Percentiles rank a stretch among this genome's conserved stretches.
Conservation (phyloP, 164 flowering plant species). For the Cinnamomum micranthum region DNA sequence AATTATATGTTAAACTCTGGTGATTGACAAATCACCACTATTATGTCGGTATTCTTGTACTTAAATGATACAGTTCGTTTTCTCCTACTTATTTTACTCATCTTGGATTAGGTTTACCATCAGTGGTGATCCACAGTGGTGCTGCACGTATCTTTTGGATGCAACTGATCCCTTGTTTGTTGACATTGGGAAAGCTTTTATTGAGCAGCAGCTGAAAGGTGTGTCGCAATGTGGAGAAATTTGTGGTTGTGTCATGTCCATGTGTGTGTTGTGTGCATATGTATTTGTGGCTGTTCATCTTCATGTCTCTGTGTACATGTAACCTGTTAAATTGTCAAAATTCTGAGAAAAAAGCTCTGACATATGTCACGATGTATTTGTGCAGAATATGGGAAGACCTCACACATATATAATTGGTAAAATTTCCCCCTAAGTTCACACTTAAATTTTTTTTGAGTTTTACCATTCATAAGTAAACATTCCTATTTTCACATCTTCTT, state of each 20-base stretch:
- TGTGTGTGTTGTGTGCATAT: too few relatives aligned
- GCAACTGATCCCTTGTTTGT: conserved; percentile 74
- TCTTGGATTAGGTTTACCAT: conserved; percentile 59
- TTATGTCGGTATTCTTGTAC: too few relatives aligned
- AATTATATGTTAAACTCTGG: too few relatives aligned
- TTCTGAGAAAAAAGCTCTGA: too few relatives aligned
- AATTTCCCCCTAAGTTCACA: not conserved
- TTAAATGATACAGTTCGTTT: not conserved
- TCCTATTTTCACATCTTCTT: too few relatives aligned
- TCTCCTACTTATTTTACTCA: conserved; percentile 3
- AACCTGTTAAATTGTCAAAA: too few relatives aligned
- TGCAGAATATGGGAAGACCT: conserved; percentile 64
- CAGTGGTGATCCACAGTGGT: conserved; percentile 51
- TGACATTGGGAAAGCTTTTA: conserved; percentile 69
- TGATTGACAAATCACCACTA: too few relatives aligned
- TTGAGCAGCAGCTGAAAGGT: conserved; percentile 64
- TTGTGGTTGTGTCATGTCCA: not conserved
- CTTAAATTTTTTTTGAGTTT: too few relatives aligned
- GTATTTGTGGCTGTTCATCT: too few relatives aligned
- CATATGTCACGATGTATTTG: conserved; percentile 11
- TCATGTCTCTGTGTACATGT: too few relatives aligned
- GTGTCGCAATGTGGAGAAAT: not conserved
- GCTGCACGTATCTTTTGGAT: conserved; percentile 85
- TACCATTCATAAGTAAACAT: too few relatives aligned
- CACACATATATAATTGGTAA: conserved; percentile 79